Percentiles rank a stretch among this genome's conserved stretches.
These are phyloP conservation scores for Strigomonas galati DNA, from an alignment of 208 protist species.

Conservation along the genomic window DNA sequence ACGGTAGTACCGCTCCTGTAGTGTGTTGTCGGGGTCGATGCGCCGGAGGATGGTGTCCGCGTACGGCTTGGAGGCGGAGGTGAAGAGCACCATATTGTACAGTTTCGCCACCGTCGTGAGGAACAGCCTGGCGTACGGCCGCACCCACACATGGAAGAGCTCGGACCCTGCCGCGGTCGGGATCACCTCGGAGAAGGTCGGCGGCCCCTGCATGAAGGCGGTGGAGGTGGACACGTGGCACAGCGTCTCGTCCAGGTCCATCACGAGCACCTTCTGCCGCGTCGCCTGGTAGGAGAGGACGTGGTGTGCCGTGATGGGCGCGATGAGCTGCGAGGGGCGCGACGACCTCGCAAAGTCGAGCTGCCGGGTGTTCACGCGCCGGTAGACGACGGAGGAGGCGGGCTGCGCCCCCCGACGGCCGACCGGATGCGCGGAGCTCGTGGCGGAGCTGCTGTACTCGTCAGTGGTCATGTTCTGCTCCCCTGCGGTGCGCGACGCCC, in stretches of 20 bases:
- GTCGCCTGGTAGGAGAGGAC: constrained; percentile 85
- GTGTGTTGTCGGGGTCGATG: constrained; percentile 68
- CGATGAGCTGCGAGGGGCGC: constrained; percentile 47
- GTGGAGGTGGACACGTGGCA: constrained; percentile 77
- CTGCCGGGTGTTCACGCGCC: constrained; percentile 58
- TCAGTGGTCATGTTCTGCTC: constrained; percentile 35
- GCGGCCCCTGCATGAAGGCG: constrained; percentile 50
- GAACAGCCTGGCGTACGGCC: constrained; percentile 71
- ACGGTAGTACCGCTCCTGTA: constrained; percentile 72
- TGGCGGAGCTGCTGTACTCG: constrained; percentile 74
- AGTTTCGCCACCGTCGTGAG: constrained; percentile 65
- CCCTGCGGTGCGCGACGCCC: background rate
- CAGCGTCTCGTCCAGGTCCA: constrained; percentile 90
- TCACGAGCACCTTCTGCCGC: constrained; percentile 86
- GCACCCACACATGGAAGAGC: constrained; percentile 85
- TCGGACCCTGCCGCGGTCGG: constrained; percentile 75
- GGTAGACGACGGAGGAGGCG: constrained; percentile 56
- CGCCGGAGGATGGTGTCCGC: constrained; percentile 84
- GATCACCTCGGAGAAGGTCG: constrained; percentile 87
- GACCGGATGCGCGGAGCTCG: constrained; percentile 23
- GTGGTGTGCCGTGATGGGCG: constrained; percentile 77
- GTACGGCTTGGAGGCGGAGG: constrained; percentile 83
- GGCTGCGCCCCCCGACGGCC: background rate
- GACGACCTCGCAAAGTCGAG: constrained; percentile 46
- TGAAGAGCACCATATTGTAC: constrained; percentile 87